Evolutionary conservation across 2,329 filamentous ascomycete genomes (phyloP).

Genomic region (Fusarium guadeloupense): DNA sequence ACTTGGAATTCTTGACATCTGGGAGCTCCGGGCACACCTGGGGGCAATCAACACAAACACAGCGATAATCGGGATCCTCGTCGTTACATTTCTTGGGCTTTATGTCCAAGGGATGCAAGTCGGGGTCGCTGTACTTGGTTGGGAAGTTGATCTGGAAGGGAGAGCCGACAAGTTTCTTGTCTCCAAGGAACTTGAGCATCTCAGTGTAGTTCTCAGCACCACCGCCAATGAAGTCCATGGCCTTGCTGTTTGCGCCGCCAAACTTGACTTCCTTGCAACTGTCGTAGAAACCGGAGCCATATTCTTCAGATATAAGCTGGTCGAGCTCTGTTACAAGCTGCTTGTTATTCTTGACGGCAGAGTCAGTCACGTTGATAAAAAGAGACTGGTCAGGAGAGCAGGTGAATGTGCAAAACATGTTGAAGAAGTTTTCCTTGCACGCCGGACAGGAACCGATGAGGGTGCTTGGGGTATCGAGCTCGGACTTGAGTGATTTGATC

Average conservation of each 20-base stretch:
- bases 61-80: slow-evolving; percentile 83
- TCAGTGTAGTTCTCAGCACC: slow-evolving; percentile 89
- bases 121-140: slow-evolving; percentile 65
- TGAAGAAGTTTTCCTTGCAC: slow-evolving; percentile 98
- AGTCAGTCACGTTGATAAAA: slow-evolving; percentile 90
- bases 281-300: slow-evolving; percentile 88
- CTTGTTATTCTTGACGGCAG: slow-evolving; percentile 67
- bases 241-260: slow-evolving; percentile 89
- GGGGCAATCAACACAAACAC: slow-evolving; percentile 93
- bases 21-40: slow-evolving; percentile 85
- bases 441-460: slow-evolving; percentile 95
- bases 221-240: slow-evolving; percentile 95
- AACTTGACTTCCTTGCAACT: slow-evolving; percentile 99
- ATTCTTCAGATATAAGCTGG: slow-evolving; percentile 84
- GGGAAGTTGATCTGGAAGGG: slow-evolving; percentile 99
- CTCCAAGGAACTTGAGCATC: slow-evolving; percentile 90
- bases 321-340: slow-evolving; percentile 86
- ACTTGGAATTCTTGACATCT: slow-evolving; percentile 72
- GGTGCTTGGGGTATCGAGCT: slow-evolving; percentile 85
- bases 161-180: slow-evolving; percentile 88
- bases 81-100: slow-evolving; percentile 89
- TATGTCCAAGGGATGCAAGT: slow-evolving; percentile 78
- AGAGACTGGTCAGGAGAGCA: slow-evolving; percentile 97
- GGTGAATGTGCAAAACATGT: slow-evolving; percentile 97
- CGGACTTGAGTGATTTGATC: slow-evolving; percentile 82